phyloP scores from a whole-genome alignment of 208 protist species.

The Leishmania tropica region DNA sequence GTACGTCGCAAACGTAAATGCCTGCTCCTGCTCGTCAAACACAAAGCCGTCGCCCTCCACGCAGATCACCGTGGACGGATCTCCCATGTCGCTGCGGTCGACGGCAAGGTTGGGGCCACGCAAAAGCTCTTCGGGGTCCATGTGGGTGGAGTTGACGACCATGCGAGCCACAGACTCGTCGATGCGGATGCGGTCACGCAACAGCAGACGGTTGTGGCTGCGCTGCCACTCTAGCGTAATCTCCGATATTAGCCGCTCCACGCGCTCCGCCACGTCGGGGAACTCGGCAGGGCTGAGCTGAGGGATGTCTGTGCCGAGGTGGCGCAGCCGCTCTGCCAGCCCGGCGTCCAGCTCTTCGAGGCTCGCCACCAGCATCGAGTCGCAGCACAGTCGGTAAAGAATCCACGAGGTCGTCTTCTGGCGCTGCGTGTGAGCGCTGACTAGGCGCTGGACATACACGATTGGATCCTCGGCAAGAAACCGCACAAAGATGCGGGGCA shows the following conservation, averaged over 20 bases:
- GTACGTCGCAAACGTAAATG: constrained; percentile 94
- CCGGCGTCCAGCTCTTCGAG: constrained; percentile 64
- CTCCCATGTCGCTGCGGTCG: constrained; percentile 60
- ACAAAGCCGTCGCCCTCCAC: constrained; percentile 58
- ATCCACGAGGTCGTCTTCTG: constrained; percentile 91
- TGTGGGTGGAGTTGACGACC: constrained; percentile 78
- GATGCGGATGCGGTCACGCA: constrained; percentile 83
- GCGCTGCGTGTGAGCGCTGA: constrained; percentile 80
- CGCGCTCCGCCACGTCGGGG: constrained; percentile 70
- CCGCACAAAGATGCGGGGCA: constrained; percentile 89
- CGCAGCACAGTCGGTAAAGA: constrained; percentile 91
- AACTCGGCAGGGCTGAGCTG: constrained; percentile 77
- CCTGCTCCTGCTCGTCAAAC: constrained; percentile 74
- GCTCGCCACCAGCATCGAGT: constrained; percentile 90
- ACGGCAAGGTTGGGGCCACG: constrained; percentile 81
- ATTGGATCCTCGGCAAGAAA: constrained; percentile 92
- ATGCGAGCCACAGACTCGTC: constrained; percentile 82
- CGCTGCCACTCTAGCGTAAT: constrained; percentile 90
- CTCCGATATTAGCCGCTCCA: constrained; percentile 81
- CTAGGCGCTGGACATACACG: constrained; percentile 86
- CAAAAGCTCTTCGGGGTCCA: constrained; percentile 86
- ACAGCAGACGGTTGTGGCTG: constrained; percentile 91
- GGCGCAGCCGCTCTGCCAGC: constrained; percentile 61
- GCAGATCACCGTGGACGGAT: constrained; percentile 67
- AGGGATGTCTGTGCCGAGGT: constrained; percentile 86